Evolutionary conservation across 2,329 filamentous ascomycete species (phyloP).

Genomic region (Fusarium nisikadoi): DNA sequence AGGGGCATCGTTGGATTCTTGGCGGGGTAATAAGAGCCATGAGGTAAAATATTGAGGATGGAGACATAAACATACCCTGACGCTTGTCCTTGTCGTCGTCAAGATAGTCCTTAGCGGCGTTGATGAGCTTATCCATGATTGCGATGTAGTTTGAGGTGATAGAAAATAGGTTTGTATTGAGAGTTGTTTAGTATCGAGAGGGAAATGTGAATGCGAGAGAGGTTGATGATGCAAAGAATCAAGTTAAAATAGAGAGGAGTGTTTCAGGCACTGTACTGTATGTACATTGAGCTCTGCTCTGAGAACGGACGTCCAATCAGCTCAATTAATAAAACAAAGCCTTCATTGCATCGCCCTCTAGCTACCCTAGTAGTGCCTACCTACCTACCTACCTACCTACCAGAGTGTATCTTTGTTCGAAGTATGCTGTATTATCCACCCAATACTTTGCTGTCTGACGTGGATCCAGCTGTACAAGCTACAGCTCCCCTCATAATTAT

Average conservation of each 20-base stretch:
- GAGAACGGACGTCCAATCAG: neutral
- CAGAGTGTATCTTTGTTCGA: neutral
- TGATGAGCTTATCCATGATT: constrained; percentile 54
- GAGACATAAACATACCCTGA: constrained; percentile 32
- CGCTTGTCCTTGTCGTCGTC: constrained; percentile 45
- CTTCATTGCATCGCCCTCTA: neutral
- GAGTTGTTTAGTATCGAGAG: neutral
- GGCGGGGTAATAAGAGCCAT: constrained; percentile 37
- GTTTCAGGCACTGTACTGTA: constrained; percentile 1
- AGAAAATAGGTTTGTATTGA: neutral
- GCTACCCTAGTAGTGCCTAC: neutral
- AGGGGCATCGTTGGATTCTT: constrained; percentile 35
- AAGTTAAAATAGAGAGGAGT: constrained; percentile 24
- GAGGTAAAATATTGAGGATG: neutral
- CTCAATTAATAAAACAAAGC: neutral
- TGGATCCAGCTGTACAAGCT: constrained; percentile 20
- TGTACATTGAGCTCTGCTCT: neutral
- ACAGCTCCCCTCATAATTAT: neutral
- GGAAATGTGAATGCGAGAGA: neutral
- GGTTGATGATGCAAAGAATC: constrained; percentile 20
- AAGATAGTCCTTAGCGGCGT: constrained; percentile 52
- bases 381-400: too few species aligned
- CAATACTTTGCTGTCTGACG: constrained; percentile 27
- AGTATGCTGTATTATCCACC: neutral
- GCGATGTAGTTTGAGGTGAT: neutral